Conservation (phyloP, 805 yeast genomes). For the Starmerella stigmatis region DNA sequence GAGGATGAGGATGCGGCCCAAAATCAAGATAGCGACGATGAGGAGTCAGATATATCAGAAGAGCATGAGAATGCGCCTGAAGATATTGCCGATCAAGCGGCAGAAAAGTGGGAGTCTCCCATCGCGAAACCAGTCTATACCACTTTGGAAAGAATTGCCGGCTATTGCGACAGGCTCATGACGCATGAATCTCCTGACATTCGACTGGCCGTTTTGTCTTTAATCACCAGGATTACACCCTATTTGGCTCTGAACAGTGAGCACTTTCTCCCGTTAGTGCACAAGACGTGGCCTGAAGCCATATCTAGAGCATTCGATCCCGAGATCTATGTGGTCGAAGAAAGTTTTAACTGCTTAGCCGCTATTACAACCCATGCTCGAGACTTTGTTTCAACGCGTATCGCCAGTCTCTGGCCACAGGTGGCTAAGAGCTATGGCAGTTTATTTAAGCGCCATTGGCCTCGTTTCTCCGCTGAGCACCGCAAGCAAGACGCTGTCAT, state of each 20-base stretch:
- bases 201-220: constrained; percentile 45
- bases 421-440: background rate
- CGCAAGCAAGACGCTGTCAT: constrained; percentile 11
- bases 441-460: constrained; percentile 16
- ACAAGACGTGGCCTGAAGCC: constrained; percentile 45
- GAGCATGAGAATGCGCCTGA: constrained; percentile 19
- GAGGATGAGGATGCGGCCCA: constrained; percentile 2
- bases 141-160: constrained; percentile 49
- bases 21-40: constrained; percentile 4
- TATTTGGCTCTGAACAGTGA: constrained; percentile 42
- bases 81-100: constrained; percentile 31
- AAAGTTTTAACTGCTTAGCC: constrained; percentile 28
- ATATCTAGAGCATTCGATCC: constrained; percentile 27
- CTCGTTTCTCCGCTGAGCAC: constrained; percentile 19
- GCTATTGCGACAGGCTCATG: constrained; percentile 58
- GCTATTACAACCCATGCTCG: constrained; percentile 25
- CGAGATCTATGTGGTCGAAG: constrained; percentile 29
- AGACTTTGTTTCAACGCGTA: constrained; percentile 32
- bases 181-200: constrained; percentile 56
- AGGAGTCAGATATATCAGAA: constrained; percentile 28
- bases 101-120: constrained; percentile 52
- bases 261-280: constrained; percentile 41
- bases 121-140: constrained; percentile 52
- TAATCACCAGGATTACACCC: constrained; percentile 40
- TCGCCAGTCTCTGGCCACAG: constrained; percentile 24